Percentiles rank a stretch among this genome's conserved stretches.
Evolutionary conservation across 176 grass and related monocot species (phyloP).

Genomic region (Puccinellia tenuiflora): DNA sequence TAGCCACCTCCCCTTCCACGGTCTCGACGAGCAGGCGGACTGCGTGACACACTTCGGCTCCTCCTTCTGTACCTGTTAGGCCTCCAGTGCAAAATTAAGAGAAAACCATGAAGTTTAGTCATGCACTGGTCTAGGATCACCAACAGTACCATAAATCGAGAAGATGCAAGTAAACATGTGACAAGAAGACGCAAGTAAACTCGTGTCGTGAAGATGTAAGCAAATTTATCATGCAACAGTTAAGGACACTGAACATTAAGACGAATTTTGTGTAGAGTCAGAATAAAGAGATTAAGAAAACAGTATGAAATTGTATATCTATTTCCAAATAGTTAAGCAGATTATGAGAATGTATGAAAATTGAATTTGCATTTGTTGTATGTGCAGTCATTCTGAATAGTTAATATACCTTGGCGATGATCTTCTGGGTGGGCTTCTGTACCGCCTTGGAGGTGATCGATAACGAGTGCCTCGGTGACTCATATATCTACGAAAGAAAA

Average conservation of each 20-base stretch:
- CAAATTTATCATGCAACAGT: not conserved
- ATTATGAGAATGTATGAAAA: not conserved
- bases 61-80: constrained; percentile 71
- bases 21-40: constrained; percentile 46
- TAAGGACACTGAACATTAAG: not conserved
- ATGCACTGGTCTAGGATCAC: not conserved
- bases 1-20: constrained; percentile 54
- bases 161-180: no score
- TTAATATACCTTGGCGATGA: constrained; percentile 51
- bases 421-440: constrained; percentile 88
- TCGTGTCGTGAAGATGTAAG: no score
- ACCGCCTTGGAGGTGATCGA: constrained; percentile 78
- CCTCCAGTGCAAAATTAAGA: constrained; percentile 21
- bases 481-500: constrained; percentile 30
- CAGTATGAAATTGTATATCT: not conserved
- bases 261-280: not conserved
- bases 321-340: not conserved
- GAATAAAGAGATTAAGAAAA: not conserved
- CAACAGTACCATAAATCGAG: not conserved
- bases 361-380: not conserved
- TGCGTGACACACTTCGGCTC: constrained; percentile 68
- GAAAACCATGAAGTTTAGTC: constrained; percentile 24
- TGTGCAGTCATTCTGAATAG: not conserved
- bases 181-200: no score
- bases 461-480: constrained; percentile 56